Conservation (phyloP, 768 basidiomycete species). For the Kockovaella imperatae region DNA sequence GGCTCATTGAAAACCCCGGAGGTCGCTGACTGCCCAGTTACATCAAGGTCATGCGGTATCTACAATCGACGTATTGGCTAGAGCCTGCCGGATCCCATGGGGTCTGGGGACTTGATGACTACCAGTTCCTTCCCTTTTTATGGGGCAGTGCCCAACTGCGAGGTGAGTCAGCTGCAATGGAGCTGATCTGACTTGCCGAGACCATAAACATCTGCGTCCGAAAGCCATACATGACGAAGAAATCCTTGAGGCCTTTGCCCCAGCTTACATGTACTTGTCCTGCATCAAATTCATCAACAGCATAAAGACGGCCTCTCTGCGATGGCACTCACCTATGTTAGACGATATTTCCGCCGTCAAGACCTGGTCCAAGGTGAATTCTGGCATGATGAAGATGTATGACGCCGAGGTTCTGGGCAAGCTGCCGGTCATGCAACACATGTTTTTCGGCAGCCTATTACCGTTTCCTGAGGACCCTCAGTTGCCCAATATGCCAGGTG, state of each 20-base stretch:
- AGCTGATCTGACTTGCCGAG: constrained; percentile 43
- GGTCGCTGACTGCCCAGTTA: constrained; percentile 34
- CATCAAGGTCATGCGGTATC: constrained; percentile 51
- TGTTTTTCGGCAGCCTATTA: constrained; percentile 79
- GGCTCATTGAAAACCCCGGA: constrained; percentile 11
- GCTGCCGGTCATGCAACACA: constrained; percentile 92
- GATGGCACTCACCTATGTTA: constrained; percentile 99
- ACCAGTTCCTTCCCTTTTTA: constrained; percentile 83
- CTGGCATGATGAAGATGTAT: constrained; percentile 98
- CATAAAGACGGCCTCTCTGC: constrained; percentile 86
- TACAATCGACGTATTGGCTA: constrained; percentile 93
- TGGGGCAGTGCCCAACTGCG: constrained; percentile 42
- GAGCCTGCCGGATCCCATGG: constrained; percentile 99
- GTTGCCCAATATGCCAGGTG: constrained; percentile 16
- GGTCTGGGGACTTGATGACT: constrained; percentile 95
- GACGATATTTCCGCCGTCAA: constrained; percentile 86
- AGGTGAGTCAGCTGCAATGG: constrained; percentile 14
- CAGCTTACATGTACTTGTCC: constrained; percentile 92
- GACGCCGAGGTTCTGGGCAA: constrained; percentile 88
- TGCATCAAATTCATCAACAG: constrained; percentile 95
- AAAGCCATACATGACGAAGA: constrained; percentile 88
- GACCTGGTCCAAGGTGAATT: constrained; percentile 88
- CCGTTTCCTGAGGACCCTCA: constrained; percentile 40
- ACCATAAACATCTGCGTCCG: constrained; percentile 81
- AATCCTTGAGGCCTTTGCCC: constrained; percentile 81